Evolutionary conservation across 257 asterid genomes (phyloP).

Genomic region (Perilla frutescens): DNA sequence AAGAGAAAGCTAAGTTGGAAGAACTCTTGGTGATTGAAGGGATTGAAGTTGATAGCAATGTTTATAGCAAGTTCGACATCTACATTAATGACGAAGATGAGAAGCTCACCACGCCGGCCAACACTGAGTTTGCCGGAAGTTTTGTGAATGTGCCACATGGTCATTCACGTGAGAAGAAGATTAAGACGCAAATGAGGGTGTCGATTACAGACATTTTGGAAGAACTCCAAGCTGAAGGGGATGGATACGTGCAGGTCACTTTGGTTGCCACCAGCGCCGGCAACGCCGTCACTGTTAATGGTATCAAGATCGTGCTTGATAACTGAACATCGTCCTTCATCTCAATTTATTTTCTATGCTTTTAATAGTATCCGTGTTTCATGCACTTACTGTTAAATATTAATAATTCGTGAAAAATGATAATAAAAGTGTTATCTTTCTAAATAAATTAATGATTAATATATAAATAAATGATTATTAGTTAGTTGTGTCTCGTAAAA

Average conservation of each 20-base stretch:
- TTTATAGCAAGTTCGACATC: slow-evolving; percentile 64
- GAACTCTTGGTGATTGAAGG: slow-evolving; percentile 59
- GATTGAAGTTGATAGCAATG: slow-evolving; percentile 57
- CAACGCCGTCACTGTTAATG: slow-evolving; percentile 45
- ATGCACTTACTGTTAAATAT: no score
- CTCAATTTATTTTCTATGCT: no score
- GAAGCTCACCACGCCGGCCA: slow-evolving; percentile 48
- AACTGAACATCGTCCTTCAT: slow-evolving; percentile 29
- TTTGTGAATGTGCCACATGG: slow-evolving; percentile 68
- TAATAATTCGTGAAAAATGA: no score
- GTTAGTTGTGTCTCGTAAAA: no score
- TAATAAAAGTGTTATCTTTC: no score
- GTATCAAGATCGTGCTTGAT: slow-evolving; percentile 62
- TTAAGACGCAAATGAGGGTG: slow-evolving; percentile 55
- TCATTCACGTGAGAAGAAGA: slow-evolving; percentile 34
- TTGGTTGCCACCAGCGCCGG: slow-evolving; percentile 60
- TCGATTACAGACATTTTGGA: slow-evolving; percentile 63
- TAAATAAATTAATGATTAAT: no score
- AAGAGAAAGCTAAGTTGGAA: slow-evolving; percentile 65
- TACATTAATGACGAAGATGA: slow-evolving; percentile 56
- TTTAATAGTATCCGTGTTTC: no score
- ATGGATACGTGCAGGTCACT: slow-evolving; percentile 66
- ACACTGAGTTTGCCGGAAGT: slow-evolving; percentile 72
- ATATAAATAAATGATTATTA: no score
- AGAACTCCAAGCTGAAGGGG: slow-evolving; percentile 67